Base-by-base conservation (phyloP, 202 grass and related monocot genomes). In the Panicum hallii region DNA sequence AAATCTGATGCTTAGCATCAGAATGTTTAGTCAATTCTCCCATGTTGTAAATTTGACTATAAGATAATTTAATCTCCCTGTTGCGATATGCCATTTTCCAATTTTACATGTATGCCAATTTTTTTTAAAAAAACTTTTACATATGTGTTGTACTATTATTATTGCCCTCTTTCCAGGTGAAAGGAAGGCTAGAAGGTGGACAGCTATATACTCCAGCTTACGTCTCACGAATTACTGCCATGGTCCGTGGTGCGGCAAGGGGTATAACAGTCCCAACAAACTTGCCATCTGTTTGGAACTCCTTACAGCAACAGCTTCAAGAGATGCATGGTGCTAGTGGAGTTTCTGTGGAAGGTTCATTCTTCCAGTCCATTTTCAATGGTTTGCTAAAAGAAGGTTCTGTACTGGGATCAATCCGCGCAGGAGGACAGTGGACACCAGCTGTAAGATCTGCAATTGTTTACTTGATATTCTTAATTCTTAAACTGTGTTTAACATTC, bases 281-380 rank as follows among this genome's bases (percentile, higher is more conserved):
- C 75, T 88, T 98, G 81, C 86, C 96, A 85, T 93, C 84, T 77
- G 88, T 98, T 82, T 98, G 96, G 96, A 98, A 93, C 79, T 89
- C 87, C 62, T 95, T 98, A 80, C 96, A 94, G 81, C 93, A 95
- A 72, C 87, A 94, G 65, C 93, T 98, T 77, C 96, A 95, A 91
- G 93, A 98, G 75, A 98, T 92, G 76, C 89, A 94, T 75, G 84
- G 93, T 81, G 78, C 91, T 58, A 95, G 84, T 84, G 93, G 93
- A 71, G 93, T 99, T 80, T 92, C 91, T 70, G 93, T 99, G 68
- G 96, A 99, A 90, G 75, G 81, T 85, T 85, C 87, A 67, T 95
- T 99, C 78, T 98, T 99, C 66, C 96, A 98, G 75, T 95, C 96
- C 75, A 94, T 95, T 87, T 99, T 99, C 76, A 95, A 89, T 86